Evolutionary conservation across 1,284 basidiomycete species (phyloP), one percentile per base, ranked within the genome.

Genomic region (Irpex rosettiformis): DNA sequence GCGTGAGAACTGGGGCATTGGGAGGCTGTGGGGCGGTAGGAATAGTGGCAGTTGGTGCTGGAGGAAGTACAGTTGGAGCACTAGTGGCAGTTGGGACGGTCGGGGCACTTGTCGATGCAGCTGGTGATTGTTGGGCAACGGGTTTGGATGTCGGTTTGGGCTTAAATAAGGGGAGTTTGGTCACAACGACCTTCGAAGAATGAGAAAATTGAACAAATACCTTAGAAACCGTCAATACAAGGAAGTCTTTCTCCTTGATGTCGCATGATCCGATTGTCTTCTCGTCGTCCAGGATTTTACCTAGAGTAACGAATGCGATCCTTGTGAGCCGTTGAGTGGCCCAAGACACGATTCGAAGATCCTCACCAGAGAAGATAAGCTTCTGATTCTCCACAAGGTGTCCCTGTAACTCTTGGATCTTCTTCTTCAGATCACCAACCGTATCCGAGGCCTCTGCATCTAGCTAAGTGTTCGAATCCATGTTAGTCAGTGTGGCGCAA

Each of bases 211-310:
- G n/a, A n/a, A n/a, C 55, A 70, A 77, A 61, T 64, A 95, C 94
- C 86, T 98, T 99, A 57, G 94, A 88, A 49, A 98, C 93, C 96
- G 99, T 99, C 52, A 99, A 85, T 18, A 99, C 97, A 60, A 99
- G 79, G 78, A 99, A 99, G 73, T 98, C 96, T 79, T 98, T 99
- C 77, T 99, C 96, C 77, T 98, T 96, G 79, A 99, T 93, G 61
- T 91, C 88, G 70, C 91, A 93, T 58, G 89, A 89, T 64, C 86
- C 91, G 42, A 99, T 83, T 1, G 89, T 91, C 79, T 95, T 95
- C 60, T 88, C 85, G 74, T 99, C 95, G 18, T 85, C 75, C 42
- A 99, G 81, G 53, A 99, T 91, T 80, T 98, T 97, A 61, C 96
- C 96, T 95, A 69, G 25, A 58, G 30, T 6, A 22, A 8, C 37